Percentiles rank a stretch among this genome's conserved stretches.
These are phyloP conservation scores for Acacia concinna DNA, from an alignment of 331 rosid genomes.

Conservation along the genomic window DNA sequence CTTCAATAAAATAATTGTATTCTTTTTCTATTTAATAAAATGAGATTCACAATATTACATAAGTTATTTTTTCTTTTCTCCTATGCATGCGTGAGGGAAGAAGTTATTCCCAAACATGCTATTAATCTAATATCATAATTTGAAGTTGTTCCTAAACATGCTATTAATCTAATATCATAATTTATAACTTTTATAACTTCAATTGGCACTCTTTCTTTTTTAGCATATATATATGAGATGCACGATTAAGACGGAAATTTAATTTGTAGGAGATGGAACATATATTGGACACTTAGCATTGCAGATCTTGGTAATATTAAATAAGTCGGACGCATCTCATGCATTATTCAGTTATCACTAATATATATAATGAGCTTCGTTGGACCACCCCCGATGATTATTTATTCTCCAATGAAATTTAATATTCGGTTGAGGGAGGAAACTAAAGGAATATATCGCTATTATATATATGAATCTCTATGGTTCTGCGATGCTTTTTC, in stretches of 20 bases:
- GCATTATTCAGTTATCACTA: slow-evolving; percentile 21
- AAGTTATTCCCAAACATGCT: too few relatives aligned
- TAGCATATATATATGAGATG: not conserved
- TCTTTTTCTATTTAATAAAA: too few relatives aligned
- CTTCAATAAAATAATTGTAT: too few relatives aligned
- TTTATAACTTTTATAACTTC: not conserved
- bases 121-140: not conserved
- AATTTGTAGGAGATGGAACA: not conserved
- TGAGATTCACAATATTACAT: too few relatives aligned
- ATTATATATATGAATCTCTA: not conserved
- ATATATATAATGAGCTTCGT: slow-evolving; percentile 17
- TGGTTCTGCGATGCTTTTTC: slow-evolving; percentile 26
- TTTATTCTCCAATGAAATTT: slow-evolving; percentile 21
- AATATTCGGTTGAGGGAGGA: slow-evolving; percentile 20
- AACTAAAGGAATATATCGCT: not conserved
- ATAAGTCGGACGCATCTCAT: slow-evolving; percentile 21
- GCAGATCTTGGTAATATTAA: not conserved
- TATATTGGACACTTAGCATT: not conserved
- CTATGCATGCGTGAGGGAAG: too few relatives aligned
- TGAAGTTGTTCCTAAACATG: too few relatives aligned
- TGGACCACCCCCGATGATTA: slow-evolving; percentile 37
- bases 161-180: not conserved
- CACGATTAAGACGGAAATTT: not conserved
- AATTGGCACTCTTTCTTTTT: not conserved
- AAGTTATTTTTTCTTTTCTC: too few relatives aligned